A percentile compares a stretch with the other conserved stretches of the same genome.
Conservation (phyloP, 495 filamentous ascomycete species). For the Hypomontagnella submonticulosa region DNA sequence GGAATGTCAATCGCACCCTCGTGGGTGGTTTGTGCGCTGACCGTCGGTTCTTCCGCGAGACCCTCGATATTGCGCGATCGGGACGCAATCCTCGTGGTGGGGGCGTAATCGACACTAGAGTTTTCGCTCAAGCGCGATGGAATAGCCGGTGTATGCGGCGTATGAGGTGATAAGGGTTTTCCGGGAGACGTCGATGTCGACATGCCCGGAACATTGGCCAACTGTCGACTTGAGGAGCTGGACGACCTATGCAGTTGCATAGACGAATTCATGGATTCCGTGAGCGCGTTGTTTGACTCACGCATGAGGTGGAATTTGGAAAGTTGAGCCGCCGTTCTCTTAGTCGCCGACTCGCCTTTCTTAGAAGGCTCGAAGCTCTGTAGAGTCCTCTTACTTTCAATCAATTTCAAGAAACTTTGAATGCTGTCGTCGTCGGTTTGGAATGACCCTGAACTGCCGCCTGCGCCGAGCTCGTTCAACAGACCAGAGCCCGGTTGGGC, state of each 20-base stretch:
- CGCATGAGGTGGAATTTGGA: slow-evolving; percentile 83
- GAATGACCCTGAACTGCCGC: slow-evolving; percentile 79
- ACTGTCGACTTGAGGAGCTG: slow-evolving; percentile 82
- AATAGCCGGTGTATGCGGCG: slow-evolving; percentile 91
- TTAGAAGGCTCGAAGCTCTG: slow-evolving; percentile 71
- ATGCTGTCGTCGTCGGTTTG: slow-evolving; percentile 91
- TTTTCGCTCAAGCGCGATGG: slow-evolving; percentile 92
- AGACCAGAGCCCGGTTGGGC: slow-evolving; percentile 88
- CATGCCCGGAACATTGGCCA: slow-evolving; percentile 86
- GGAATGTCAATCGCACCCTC: slow-evolving; percentile 82
- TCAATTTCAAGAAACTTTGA: slow-evolving; percentile 87
- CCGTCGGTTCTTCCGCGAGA: slow-evolving; percentile 57
- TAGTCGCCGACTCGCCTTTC: slow-evolving; percentile 67
- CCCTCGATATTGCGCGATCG: slow-evolving; percentile 31
- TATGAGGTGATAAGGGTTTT: slow-evolving; percentile 92
- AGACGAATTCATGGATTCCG: slow-evolving; percentile 89
- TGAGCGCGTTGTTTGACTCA: slow-evolving; percentile 84
- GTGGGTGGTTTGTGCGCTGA: slow-evolving; percentile 51
- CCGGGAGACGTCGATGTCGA: slow-evolving; percentile 86
- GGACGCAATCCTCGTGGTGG: slow-evolving; percentile 39
- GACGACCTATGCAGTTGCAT: slow-evolving; percentile 84
- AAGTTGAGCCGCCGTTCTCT: slow-evolving; percentile 75
- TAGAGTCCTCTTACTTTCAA: slow-evolving; percentile 83
- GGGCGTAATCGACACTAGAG: slow-evolving; percentile 80
- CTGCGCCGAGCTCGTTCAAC: slow-evolving; percentile 75